phyloP scores from a whole-genome alignment of 495 filamentous ascomycete species.

The Clavariopsis aquatica region DNA sequence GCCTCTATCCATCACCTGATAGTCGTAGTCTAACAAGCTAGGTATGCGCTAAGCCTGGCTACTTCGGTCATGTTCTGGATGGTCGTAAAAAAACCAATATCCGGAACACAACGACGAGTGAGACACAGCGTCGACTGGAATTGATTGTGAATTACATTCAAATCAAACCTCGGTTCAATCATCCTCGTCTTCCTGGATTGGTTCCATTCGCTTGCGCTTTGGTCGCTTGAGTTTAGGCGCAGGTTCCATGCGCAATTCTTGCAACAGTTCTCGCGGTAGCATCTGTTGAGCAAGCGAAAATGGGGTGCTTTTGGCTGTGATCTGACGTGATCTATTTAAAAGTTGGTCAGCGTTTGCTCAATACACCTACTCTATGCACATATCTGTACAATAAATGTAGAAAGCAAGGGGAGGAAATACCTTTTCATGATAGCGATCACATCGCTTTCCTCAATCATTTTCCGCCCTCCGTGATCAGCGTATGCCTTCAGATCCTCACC shows the following conservation, averaged over 20 bases:
- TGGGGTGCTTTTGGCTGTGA: slow-evolving; percentile 67
- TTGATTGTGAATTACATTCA: background rate
- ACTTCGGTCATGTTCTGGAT: slow-evolving; percentile 95
- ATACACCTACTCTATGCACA: slow-evolving; percentile 35
- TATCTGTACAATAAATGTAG: slow-evolving; percentile 37
- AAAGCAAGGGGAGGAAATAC: slow-evolving; percentile 60
- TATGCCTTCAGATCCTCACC: slow-evolving; percentile 77
- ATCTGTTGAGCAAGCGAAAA: slow-evolving; percentile 82
- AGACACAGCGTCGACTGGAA: slow-evolving; percentile 82
- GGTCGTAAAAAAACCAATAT: slow-evolving; percentile 80
- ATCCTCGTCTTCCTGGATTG: slow-evolving; percentile 38
- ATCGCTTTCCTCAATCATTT: slow-evolving; percentile 83
- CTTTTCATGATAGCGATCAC: slow-evolving; percentile 78
- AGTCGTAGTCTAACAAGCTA: slow-evolving; percentile 43
- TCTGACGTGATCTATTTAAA: slow-evolving; percentile 70
- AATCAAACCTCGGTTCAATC: slow-evolving; percentile 5
- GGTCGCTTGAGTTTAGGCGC: slow-evolving; percentile 46
- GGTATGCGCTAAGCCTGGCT: slow-evolving; percentile 84
- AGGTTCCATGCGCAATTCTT: slow-evolving; percentile 74
- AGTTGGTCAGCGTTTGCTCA: slow-evolving; percentile 41
- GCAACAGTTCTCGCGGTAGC: slow-evolving; percentile 78
- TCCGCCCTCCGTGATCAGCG: slow-evolving; percentile 77
- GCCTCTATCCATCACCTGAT: slow-evolving; percentile 37
- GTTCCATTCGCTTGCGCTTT: slow-evolving; percentile 46
- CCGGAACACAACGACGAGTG: slow-evolving; percentile 70